These are phyloP conservation scores for Bocquillonia castaneifolia DNA, from an alignment of 441 rosid genomes.

Conservation along the genomic window DNA sequence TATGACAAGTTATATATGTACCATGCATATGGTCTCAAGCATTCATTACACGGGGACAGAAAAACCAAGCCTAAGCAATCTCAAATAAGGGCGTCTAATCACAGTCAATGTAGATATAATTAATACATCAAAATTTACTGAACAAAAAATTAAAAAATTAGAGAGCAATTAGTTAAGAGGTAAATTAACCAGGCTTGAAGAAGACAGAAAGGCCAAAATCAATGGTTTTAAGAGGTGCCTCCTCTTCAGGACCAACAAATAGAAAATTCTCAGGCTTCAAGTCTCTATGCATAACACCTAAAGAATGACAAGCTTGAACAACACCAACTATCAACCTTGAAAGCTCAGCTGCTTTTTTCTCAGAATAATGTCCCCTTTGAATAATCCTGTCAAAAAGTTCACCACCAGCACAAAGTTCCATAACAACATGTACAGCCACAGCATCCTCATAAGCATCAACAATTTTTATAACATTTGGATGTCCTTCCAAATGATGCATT, in stretches of 20 bases:
- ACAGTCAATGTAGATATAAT: neutral
- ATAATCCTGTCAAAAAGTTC: conserved; percentile 92
- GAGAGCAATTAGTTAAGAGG: neutral
- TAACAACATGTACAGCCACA: conserved; percentile 76
- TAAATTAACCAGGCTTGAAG: conserved; percentile 83
- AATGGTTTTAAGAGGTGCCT: conserved; percentile 68
- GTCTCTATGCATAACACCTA: conserved; percentile 90
- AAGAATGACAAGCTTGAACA: conserved; percentile 86
- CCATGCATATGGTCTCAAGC: neutral
- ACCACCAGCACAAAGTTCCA: conserved; percentile 96
- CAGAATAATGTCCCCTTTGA: conserved; percentile 81
- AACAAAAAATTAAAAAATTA: neutral
- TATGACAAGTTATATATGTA: neutral
- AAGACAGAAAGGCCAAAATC: conserved; percentile 94
- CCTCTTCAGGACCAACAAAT: conserved; percentile 65
- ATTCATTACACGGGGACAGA: neutral
- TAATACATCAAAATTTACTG: neutral
- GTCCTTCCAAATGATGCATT: conserved; percentile 93
- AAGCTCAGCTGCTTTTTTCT: conserved; percentile 82
- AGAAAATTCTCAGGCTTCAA: conserved; percentile 97
- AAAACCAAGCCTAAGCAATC: neutral
- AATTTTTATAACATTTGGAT: conserved; percentile 78
- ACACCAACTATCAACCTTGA: conserved; percentile 76
- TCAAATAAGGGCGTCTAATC: neutral
- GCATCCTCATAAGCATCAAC: conserved; percentile 88